Evolutionary conservation across 2,329 filamentous ascomycete genomes (phyloP).

Genomic region (Phoma sp.): DNA sequence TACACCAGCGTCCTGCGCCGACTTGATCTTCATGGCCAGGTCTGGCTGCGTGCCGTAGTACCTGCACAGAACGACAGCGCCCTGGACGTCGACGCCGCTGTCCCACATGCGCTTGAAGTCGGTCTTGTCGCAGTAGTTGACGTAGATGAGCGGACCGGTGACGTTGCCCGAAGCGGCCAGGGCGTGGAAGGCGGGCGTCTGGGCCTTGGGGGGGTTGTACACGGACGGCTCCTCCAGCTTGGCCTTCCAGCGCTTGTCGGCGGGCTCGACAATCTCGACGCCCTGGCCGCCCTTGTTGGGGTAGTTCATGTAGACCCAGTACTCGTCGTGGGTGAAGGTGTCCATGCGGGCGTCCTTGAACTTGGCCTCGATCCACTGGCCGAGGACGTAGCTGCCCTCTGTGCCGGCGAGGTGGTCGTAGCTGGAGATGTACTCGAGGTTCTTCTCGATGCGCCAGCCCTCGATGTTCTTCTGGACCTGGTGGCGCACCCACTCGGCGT

Average conservation of each 20-base stretch:
- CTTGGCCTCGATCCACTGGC: conserved; percentile 80
- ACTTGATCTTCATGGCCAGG: conserved; percentile 82
- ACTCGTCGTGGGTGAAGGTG: conserved; percentile 73
- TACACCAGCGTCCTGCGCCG: conserved; percentile 85
- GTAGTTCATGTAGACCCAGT: conserved; percentile 91
- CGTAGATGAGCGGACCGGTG: conserved; percentile 85
- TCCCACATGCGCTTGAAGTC: conserved; percentile 80
- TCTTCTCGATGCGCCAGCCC: conserved; percentile 66
- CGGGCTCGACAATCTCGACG: conserved; percentile 78
- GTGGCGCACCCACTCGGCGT: conserved; percentile 79
- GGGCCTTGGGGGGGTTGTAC: conserved; percentile 63
- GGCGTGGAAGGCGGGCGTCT: conserved; percentile 85
- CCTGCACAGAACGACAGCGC: conserved; percentile 82
- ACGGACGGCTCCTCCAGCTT: conserved; percentile 81
- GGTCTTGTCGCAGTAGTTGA: conserved; percentile 84
- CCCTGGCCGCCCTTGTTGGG: conserved; percentile 77
- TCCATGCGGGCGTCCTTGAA: conserved; percentile 78
- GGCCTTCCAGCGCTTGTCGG: conserved; percentile 76
- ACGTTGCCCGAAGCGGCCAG: conserved; percentile 87
- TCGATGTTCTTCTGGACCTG: conserved; percentile 79
- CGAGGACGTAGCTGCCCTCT: conserved; percentile 86
- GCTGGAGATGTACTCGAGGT: conserved; percentile 76
- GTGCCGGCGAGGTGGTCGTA: conserved; percentile 95
- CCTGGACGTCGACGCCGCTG: conserved; percentile 74
- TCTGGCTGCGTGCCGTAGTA: conserved; percentile 78